Conservation (phyloP, 441 rosid genomes). For the Brassica balearica region DNA sequence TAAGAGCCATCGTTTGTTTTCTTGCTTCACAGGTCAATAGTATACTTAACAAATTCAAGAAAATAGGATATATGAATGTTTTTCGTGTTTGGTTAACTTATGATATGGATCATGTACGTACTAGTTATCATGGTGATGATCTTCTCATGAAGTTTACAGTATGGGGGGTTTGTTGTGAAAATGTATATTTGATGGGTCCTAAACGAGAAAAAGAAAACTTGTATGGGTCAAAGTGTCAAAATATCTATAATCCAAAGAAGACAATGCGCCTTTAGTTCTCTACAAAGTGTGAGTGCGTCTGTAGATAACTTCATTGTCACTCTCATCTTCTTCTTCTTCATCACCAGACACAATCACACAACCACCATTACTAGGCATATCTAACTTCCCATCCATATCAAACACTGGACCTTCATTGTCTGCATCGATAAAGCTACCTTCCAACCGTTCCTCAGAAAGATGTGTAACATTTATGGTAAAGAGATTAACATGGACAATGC, state of each 20-base stretch:
- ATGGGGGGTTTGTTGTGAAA: neutral
- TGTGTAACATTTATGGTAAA: conserved; percentile 15
- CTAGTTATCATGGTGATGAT: neutral
- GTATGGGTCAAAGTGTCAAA: neutral
- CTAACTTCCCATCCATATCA: conserved; percentile 69
- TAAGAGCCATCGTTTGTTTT: neutral
- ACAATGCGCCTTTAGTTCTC: too few relatives aligned
- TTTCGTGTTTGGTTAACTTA: neutral
- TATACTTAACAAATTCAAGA: neutral
- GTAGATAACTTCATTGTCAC: conserved; percentile 1
- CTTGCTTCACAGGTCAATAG: neutral
- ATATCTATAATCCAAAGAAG: neutral
- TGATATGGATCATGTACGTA: neutral
- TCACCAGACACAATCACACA: conserved; percentile 41
- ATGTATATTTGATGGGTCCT: neutral
- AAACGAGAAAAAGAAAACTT: neutral
- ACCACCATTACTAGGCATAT: conserved; percentile 52
- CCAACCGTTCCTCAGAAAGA: conserved; percentile 56
- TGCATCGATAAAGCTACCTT: conserved; percentile 62
- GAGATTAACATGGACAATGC: conserved; percentile 25
- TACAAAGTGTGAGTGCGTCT: too few relatives aligned
- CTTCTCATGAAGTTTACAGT: neutral
- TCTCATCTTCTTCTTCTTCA: neutral
- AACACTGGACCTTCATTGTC: conserved; percentile 64
- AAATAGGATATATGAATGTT: neutral